Base-by-base conservation (phyloP, 2,329 filamentous ascomycete species). In the Hortaea werneckii region DNA sequence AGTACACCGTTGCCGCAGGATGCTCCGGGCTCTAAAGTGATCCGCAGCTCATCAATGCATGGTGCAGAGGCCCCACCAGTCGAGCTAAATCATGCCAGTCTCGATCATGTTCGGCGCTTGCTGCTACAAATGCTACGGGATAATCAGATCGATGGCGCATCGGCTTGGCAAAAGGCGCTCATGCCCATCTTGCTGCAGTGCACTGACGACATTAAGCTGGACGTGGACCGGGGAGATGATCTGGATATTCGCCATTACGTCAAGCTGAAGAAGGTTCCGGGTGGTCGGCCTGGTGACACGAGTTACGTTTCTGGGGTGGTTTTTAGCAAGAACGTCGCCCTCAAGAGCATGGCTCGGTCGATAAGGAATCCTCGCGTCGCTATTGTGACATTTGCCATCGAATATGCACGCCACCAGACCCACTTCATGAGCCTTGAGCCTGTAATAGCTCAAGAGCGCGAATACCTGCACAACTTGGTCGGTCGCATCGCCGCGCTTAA, bases 361-460 rank as follows among this genome's bases (percentile, higher is more conserved):
- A 92, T 96, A 51, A 66, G 76, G 9, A 83, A 86, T 45, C 92
- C 92, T 3, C 82, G 87, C 29, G 92, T 98, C 50, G 76, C 95
- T 41, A 87, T 98, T 52, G 83, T 98, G 47, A 90, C 88, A 0
- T 98, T 98, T 60, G 82, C 92, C 0, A 87, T 98, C 47, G 92
- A 98, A 62, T 98, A 98, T 64, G 87, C 94, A 48, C 80, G 92
- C 35, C 88, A 95, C 56, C 83, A 90, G 60, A 79, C 87, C 52
- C 89, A 96, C 63, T 96, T 98, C 63, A 95, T 98, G 89, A 98
- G 92, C 58, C 70, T 98, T 42, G 88, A 96, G 57, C 90, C 90
- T 35, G 88, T 98, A 46, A 95, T 98, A 56, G 85, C 90, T 45
- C 92, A 98, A 64, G 94, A 98, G 67, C 84, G 86, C 54, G 92